Percentiles rank a stretch among this genome's conserved stretches.
These are phyloP conservation scores for Vigna hirtella DNA, from an alignment of 306 rosid genomes.

Conservation along the genomic window DNA sequence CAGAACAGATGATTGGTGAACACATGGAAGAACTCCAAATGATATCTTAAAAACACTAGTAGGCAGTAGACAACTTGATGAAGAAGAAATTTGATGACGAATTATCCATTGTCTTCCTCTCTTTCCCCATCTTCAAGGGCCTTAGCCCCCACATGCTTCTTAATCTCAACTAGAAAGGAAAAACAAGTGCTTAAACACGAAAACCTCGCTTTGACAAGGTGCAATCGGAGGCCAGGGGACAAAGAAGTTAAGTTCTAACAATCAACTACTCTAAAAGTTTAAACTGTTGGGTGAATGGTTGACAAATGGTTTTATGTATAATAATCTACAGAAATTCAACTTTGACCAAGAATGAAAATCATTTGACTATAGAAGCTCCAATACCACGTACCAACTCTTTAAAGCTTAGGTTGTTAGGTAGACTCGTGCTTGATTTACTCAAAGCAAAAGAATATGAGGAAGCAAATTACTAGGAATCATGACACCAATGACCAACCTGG, in stretches of 20 bases:
- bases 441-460: not conserved
- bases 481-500: slow-evolving; percentile 19
- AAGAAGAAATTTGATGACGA: not conserved
- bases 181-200: not conserved
- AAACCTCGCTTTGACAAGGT: slow-evolving; percentile 10
- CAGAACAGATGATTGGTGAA: not conserved
- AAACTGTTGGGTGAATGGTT: not conserved
- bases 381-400: not conserved
- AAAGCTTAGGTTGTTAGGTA: not conserved
- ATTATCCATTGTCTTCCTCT: not conserved
- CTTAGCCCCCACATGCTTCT: slow-evolving; percentile 14
- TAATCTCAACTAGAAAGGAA: slow-evolving; percentile 28
- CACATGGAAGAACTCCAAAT: not conserved
- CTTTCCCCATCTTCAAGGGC: slow-evolving; percentile 19
- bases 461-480: not conserved
- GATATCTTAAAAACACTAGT: not conserved
- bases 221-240: not conserved
- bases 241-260: not conserved
- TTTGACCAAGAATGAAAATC: not conserved
- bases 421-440: not conserved
- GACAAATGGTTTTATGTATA: not conserved
- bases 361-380: not conserved
- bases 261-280: not conserved
- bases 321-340: not conserved
- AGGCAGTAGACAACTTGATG: slow-evolving; percentile 20